Evolutionary conservation across 2,329 filamentous ascomycete species (phyloP), one percentile per base, ranked within the genome.

Genomic region (Diaporthe citrichinensis): DNA sequence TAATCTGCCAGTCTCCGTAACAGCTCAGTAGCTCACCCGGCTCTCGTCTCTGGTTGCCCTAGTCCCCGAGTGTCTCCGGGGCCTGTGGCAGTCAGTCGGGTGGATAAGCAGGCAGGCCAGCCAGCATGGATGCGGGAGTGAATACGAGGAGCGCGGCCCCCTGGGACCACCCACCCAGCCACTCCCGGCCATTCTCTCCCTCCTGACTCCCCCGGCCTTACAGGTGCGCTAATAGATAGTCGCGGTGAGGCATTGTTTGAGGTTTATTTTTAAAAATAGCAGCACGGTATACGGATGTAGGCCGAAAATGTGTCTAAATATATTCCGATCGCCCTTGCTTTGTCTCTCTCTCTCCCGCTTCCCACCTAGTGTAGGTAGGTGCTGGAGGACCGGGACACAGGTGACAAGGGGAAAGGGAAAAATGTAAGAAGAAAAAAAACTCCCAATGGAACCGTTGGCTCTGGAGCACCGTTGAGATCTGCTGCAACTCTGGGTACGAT

Each of bases 241-340:
- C 49, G 34, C 49, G 34, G 49, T 28, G 65, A 55, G 46, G 65
- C 34, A 41, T 15, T 69, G 65, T 69, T 41, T 69, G 65, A 69
- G 49, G 46, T 41, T 31, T 55, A 53, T 69, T 69, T 67, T 69
- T 69, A 69, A 69, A 69, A 55, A 69, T 69, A 69, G 65, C 65
- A 55, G 14, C n/a, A 31, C 61, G 31, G 46, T 69, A 55, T 31
- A 41, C 49, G 65, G 65, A 55, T 69, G 49, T 55, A 69, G 49
- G 49, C 65, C 65, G 65, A 69, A n/a, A 69, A 69, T n/a, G 23
- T 14, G 65, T 41, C 65, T 69, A 55, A 55, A 55, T 69, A 69
- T 55, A 55, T 69, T 28, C n/a, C 15, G 49, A 69, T 69, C 65
- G 49, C 39, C 59, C 25, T 23, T 46, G 8, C 20, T 10, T 44